These are phyloP conservation scores for Picea sitchensis DNA, from an alignment of 75 land plant species.

Conservation along the genomic window DNA sequence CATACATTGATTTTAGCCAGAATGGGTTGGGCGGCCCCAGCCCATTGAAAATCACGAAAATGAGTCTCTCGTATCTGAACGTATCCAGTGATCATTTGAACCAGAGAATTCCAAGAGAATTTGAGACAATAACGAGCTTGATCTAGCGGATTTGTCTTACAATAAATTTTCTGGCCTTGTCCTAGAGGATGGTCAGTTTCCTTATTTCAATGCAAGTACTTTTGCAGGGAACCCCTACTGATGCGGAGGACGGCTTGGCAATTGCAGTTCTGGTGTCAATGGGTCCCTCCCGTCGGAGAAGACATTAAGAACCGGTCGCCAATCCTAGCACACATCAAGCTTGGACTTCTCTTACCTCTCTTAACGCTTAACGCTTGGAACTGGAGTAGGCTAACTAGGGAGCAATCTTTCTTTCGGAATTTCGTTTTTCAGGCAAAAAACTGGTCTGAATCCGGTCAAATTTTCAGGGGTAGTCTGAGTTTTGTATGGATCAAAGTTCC, in stretches of 20 bases:
- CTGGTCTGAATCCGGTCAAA: too few species aligned
- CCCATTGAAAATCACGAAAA: conserved; percentile 13
- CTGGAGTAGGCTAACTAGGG: too few species aligned
- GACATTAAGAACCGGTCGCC: too few species aligned
- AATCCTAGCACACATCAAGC: too few species aligned
- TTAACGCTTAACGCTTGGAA: too few species aligned
- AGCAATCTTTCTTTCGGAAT: too few species aligned
- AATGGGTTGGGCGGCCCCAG: conserved; percentile 26
- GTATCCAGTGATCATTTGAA: conserved; percentile 23
- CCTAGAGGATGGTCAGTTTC: neutral
- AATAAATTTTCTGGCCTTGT: conserved; percentile 42
- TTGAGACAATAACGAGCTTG: conserved; percentile 12
- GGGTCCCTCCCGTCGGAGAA: neutral
- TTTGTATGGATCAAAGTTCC: too few species aligned
- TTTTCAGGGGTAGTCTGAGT: too few species aligned
- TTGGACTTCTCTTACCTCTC: too few species aligned
- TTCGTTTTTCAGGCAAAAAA: too few species aligned
- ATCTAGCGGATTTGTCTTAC: conserved; percentile 40
- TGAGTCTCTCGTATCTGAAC: conserved; percentile 23
- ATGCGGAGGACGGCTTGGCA: conserved; percentile 28
- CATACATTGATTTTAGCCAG: conserved; percentile 22
- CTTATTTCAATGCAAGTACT: conserved; percentile 17
- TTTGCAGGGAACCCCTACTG: conserved; percentile 39
- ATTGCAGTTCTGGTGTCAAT: neutral
- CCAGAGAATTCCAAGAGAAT: conserved; percentile 21